These are phyloP conservation scores for Saccharomycopsis crataegensis DNA, from an alignment of 1,139 yeast species.

Conservation along the genomic window DNA sequence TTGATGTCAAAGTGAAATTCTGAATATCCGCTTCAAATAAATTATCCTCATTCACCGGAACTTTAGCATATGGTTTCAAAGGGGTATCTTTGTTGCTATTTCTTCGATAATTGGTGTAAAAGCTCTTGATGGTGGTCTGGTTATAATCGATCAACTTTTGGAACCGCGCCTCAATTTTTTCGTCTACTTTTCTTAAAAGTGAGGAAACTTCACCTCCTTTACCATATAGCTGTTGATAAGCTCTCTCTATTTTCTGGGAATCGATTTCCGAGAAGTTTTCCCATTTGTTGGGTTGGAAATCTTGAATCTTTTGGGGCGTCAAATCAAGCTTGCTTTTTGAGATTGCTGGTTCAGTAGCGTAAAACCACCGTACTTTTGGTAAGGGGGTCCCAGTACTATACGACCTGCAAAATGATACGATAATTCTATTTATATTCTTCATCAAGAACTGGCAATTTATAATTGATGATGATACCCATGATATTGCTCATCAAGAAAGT, in stretches of 20 bases:
- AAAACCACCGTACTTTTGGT: slow-evolving; percentile 11
- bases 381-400: background rate
- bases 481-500: too few relatives aligned
- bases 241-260: too few relatives aligned
- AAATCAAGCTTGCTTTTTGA: slow-evolving; percentile 27
- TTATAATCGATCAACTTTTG: slow-evolving; percentile 6
- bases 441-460: too few relatives aligned
- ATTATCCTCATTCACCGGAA: slow-evolving; percentile 75
- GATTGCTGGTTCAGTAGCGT: slow-evolving; percentile 4
- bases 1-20: slow-evolving; percentile 50
- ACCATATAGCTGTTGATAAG: too few relatives aligned
- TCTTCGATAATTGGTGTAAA: background rate
- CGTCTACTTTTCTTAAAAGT: slow-evolving; percentile 4
- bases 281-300: too few relatives aligned
- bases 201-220: too few relatives aligned
- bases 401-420: background rate
- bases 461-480: too few relatives aligned
- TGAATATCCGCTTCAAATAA: slow-evolving; percentile 64
- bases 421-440: too few relatives aligned
- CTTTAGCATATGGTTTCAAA: slow-evolving; percentile 21
- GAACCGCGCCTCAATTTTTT: slow-evolving; percentile 5
- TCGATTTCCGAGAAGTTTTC: too few relatives aligned
- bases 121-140: slow-evolving; percentile 1
- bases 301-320: background rate
- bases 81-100: background rate